Conservation (phyloP, 352 stramenopile species). For the Pelagophyceae sp. region DNA sequence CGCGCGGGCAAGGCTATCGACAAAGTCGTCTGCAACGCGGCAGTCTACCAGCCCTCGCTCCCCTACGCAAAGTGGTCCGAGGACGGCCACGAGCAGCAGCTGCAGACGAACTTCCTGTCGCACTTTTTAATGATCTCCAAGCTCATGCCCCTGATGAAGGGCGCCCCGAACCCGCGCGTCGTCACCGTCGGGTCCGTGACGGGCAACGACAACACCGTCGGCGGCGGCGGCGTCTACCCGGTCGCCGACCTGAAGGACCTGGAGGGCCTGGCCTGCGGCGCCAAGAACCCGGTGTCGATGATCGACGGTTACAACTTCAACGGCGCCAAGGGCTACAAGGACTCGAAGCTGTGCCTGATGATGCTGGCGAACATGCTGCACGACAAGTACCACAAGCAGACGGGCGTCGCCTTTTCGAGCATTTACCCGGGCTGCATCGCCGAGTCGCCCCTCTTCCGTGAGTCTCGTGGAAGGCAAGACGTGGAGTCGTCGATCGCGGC, state of each 20-base stretch:
- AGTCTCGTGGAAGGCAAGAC: slow-evolving; percentile 54
- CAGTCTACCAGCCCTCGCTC: slow-evolving; percentile 64
- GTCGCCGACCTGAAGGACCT: slow-evolving; percentile 63
- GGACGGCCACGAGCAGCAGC: slow-evolving; percentile 67
- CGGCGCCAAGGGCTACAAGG: slow-evolving; percentile 66
- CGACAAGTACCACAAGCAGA: slow-evolving; percentile 50
- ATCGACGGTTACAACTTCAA: slow-evolving; percentile 62
- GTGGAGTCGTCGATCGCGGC: no score
- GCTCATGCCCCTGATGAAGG: slow-evolving; percentile 45
- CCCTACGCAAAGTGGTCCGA: slow-evolving; percentile 58
- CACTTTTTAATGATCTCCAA: slow-evolving; percentile 63
- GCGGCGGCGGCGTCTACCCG: slow-evolving; percentile 59
- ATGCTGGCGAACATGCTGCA: slow-evolving; percentile 64
- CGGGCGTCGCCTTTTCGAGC: slow-evolving; percentile 57
- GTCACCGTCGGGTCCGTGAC: slow-evolving; percentile 61
- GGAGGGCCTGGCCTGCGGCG: slow-evolving; percentile 56
- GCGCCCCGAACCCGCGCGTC: slow-evolving; percentile 46
- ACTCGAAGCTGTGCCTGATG: slow-evolving; percentile 64
- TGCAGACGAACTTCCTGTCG: slow-evolving; percentile 70
- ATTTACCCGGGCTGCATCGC: slow-evolving; percentile 68
- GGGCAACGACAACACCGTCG: slow-evolving; percentile 64
- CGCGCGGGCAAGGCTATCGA: slow-evolving; percentile 52
- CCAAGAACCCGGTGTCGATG: slow-evolving; percentile 59
- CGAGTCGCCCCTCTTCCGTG: slow-evolving; percentile 56
- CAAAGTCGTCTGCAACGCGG: slow-evolving; percentile 69